Base-by-base conservation (phyloP, 108 stramenopile species). In the Skeletonema potamos region DNA sequence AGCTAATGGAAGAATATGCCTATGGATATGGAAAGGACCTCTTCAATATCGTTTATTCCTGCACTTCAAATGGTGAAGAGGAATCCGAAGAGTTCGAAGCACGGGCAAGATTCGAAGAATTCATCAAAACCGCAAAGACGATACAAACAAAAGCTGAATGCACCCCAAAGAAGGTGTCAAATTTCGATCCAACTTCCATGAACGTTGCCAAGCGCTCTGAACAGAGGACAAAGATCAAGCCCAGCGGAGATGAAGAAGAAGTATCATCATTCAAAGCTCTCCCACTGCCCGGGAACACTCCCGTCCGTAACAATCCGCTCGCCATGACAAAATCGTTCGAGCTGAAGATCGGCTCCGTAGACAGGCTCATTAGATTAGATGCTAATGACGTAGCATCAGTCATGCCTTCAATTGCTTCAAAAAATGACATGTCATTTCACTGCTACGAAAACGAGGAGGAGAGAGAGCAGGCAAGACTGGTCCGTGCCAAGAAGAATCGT, bases 141-240 rank as follows among this genome's bases (percentile, higher is more conserved):
- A 17, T 37, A 29, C 20, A 46, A 43, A 6, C 54, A 51, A 51
- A 24, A 15, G 48, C 48, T 6, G 48, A 51, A 51, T 6, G 48
- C 6, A 51, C 68, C 6, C 41, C 32, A 8, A 63, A 62, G 37
- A 57, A 44, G 36, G 46, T 70, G 22, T 59, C 64, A 20, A 43
- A 34, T 17, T 71, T 78, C 24, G 65, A 71, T 43, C 70, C 70
- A 12, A 27, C 54, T 39, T 26, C 8, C 17, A 59, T 72, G 46
- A 78, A 64, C 13, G 64, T 66, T 27, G 77, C 77, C 1, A 71
- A 66, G 41, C 57, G 77, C n/a, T 69, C 77, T 22, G 48, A 51
- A n/a, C 20, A 51, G 1, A 51, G 48, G 4, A 51, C 51, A 4
- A 15, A 72, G 7, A 66, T 43, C 33, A 66, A 78, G 30, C n/a